Base-by-base conservation (phyloP, 2,329 filamentous ascomycete genomes). In the Cladosporium sp. region DNA sequence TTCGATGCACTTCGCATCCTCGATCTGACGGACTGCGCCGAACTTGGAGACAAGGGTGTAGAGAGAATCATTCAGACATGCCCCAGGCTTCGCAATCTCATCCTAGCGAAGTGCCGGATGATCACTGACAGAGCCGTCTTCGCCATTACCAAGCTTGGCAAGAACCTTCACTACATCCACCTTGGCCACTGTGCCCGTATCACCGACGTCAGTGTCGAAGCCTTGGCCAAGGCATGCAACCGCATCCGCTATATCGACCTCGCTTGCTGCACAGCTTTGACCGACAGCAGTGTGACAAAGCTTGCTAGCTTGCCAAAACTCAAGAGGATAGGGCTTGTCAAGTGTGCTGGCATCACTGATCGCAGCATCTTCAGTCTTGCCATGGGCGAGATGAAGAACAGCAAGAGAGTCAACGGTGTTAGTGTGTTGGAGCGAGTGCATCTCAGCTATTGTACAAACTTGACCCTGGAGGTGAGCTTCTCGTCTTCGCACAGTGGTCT, bases 241-340 rank as follows among this genome's bases (percentile, higher is more conserved):
- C 88, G 95, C 26, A 98, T 99, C 70, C 87, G 95, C 64, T 99
- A 99, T 76, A 99, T 99, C 69, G 95, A 99, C 76, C 82, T 99
- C 51, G 95, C 95, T n/a, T 98, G 95, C 80, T 99, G 95, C 78
- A 87, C 86, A 16, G 89, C 92, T 71, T 82, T 99, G 67, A 98
- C 95, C 0, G 95, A 99, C 72, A 84, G 85, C 13, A 97, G 93
- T 25, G 90, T 99, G 18, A 90, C 86, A 68, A 89, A 92, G 69
- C 83, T 99, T 43, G 93, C 95, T 5, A 87, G 87, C 16, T 84
- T 99, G 6, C 95, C 95, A 3, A 99, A 99, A 78, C 82, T 99
- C 62, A 93, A 97, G 81, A 86, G 95, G 43, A 97, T 99, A 67
- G 95, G 95, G 0, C 81, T 99, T 62, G 95, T 99, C 63, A 99